Conservation (phyloP, 257 asterid species). For the Fraxinus excelsior region DNA sequence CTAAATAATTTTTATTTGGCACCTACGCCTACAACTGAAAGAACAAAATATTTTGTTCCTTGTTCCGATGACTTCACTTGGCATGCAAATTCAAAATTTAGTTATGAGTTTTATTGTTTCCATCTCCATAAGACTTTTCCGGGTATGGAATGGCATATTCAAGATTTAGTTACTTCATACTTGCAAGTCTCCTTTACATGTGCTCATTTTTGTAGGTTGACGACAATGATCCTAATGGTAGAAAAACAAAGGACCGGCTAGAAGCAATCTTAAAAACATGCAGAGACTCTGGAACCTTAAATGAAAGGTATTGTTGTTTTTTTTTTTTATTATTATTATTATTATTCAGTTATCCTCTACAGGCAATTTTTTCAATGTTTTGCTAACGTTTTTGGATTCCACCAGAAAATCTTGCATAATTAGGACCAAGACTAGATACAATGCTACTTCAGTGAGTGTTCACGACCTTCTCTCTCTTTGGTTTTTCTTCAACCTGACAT, state of each 20-base stretch:
- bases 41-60: neutral
- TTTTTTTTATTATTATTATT: neutral
- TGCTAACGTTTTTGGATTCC: conserved; percentile 22
- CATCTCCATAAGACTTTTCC: neutral
- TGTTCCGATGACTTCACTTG: neutral
- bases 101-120: neutral
- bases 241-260: neutral
- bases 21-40: neutral
- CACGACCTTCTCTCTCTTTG: neutral
- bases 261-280: neutral
- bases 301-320: conserved; percentile 28
- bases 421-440: conserved; percentile 50
- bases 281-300: conserved; percentile 19
- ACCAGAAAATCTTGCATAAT: conserved; percentile 74
- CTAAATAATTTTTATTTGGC: neutral
- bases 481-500: neutral
- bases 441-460: conserved; percentile 54
- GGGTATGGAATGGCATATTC: neutral
- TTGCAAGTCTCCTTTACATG: neutral
- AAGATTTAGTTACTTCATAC: neutral
- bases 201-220: neutral
- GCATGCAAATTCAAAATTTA: neutral
- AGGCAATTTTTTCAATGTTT: neutral
- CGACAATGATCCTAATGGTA: neutral
- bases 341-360: neutral